Conservation (phyloP, 1,284 basidiomycete species). For the Sporisorium exsertum region DNA sequence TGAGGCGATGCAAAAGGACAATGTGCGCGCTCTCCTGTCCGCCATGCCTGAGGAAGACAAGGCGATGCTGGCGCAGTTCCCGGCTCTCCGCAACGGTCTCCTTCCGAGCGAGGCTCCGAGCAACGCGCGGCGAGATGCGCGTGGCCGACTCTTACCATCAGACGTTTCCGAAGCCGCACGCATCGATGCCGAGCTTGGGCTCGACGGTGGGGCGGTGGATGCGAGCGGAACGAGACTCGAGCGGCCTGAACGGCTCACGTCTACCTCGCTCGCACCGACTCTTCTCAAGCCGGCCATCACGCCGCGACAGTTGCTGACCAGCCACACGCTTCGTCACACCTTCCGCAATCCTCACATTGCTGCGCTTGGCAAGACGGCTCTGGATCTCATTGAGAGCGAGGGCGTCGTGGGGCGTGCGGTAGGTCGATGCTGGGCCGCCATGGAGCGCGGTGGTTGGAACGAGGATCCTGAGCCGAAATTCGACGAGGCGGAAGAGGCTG, state of each 20-base stretch:
- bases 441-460: slow-evolving; percentile 59
- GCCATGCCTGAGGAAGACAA: slow-evolving; percentile 52
- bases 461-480: slow-evolving; percentile 43
- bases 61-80: slow-evolving; percentile 41
- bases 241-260: slow-evolving; percentile 48
- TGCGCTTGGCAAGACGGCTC: slow-evolving; percentile 64
- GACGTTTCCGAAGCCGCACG: slow-evolving; percentile 49
- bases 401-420: slow-evolving; percentile 60
- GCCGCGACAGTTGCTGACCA: slow-evolving; percentile 60
- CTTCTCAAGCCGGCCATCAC: slow-evolving; percentile 64
- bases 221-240: slow-evolving; percentile 18
- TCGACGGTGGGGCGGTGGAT: slow-evolving; percentile 25
- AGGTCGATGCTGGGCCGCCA: slow-evolving; percentile 64
- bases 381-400: slow-evolving; percentile 67
- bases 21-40: slow-evolving; percentile 51
- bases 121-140: slow-evolving; percentile 25
- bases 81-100: slow-evolving; percentile 35
- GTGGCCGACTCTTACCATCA: slow-evolving; percentile 35
- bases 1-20: slow-evolving; percentile 59
- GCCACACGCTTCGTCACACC: slow-evolving; percentile 64
- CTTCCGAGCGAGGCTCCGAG: slow-evolving; percentile 27
- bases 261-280: slow-evolving; percentile 63
- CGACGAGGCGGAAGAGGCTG: slow-evolving; percentile 16
- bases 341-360: slow-evolving; percentile 68
- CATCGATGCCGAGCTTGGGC: slow-evolving; percentile 47